These are phyloP conservation scores for Calocybe indica DNA, from an alignment of 768 basidiomycete species.

Conservation along the genomic window DNA sequence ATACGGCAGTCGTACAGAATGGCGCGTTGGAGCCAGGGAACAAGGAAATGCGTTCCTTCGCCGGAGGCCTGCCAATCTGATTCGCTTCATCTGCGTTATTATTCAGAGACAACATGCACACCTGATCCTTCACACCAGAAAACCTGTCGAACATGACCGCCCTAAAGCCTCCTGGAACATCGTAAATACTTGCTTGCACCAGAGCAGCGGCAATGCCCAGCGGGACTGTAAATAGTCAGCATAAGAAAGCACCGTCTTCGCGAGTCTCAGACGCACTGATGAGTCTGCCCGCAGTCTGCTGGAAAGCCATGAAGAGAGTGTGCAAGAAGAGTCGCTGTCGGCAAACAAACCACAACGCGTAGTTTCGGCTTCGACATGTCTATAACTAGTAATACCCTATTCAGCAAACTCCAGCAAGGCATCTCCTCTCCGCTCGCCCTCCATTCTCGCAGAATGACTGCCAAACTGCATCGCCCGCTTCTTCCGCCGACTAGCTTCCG, in stretches of 20 bases:
- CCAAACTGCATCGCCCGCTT: constrained; percentile 99
- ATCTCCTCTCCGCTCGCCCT: constrained; percentile 57
- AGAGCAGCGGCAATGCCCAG: constrained; percentile 38
- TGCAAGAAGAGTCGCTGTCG: constrained; percentile 5
- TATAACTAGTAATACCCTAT: constrained; percentile 4
- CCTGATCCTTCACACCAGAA: constrained; percentile 80
- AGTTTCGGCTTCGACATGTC: constrained; percentile 4
- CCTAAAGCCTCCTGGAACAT: constrained; percentile 87
- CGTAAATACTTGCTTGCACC: constrained; percentile 49
- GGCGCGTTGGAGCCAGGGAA: constrained; percentile 94
- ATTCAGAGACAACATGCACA: constrained; percentile 21
- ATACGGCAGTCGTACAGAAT: constrained; percentile 98
- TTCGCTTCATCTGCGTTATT: background rate
- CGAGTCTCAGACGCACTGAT: constrained; percentile 30
- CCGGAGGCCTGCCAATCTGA: constrained; percentile 57
- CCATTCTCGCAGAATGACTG: constrained; percentile 81
- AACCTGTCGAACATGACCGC: constrained; percentile 99
- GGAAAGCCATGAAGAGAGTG: constrained; percentile 38
- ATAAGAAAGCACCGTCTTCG: background rate
- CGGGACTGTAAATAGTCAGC: constrained; percentile 29
- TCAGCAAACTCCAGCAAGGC: constrained; percentile 20
- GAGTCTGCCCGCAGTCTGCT: constrained; percentile 41
- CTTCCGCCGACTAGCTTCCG: constrained; percentile 67
- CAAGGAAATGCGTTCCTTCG: constrained; percentile 94
- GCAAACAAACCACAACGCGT: constrained; percentile 8